Conservation (phyloP, 2,329 filamentous ascomycete genomes). For the Penicillium sp. region DNA sequence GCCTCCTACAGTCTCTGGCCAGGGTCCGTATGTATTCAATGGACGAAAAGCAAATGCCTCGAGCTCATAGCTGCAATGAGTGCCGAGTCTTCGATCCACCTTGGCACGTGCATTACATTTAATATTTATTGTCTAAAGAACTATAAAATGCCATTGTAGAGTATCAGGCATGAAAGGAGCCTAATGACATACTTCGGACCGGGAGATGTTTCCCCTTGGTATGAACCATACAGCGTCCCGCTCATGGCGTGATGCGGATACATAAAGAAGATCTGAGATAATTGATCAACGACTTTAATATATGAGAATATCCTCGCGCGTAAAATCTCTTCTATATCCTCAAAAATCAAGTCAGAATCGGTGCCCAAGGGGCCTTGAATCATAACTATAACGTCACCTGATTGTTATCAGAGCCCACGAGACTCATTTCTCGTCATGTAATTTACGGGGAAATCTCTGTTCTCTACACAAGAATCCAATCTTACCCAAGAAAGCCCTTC, state of each 20-base stretch:
- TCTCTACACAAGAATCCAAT: background rate
- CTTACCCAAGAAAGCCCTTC: background rate
- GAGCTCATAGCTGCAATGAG: background rate
- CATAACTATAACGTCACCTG: slow-evolving; percentile 9
- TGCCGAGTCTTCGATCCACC: background rate
- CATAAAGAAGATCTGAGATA: background rate
- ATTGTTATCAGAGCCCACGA: slow-evolving; percentile 12
- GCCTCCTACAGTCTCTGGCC: too few species aligned
- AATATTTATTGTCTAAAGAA: background rate
- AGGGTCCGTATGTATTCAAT: background rate
- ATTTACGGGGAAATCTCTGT: slow-evolving; percentile 24
- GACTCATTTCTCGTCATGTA: slow-evolving; percentile 1
- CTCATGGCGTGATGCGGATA: background rate
- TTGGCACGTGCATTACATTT: background rate
- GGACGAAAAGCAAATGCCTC: background rate
- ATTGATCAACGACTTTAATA: background rate
- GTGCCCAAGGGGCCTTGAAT: background rate
- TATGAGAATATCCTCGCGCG: too few species aligned
- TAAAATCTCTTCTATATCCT: too few species aligned
- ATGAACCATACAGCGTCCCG: background rate
- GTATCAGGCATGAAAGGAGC: background rate
- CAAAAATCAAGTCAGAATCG: too few species aligned
- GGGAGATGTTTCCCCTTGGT: background rate
- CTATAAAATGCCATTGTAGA: background rate
- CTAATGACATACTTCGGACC: background rate